These are phyloP conservation scores for Phyllostachys edulis DNA, from an alignment of 176 grass and related monocot species.

Conservation along the genomic window DNA sequence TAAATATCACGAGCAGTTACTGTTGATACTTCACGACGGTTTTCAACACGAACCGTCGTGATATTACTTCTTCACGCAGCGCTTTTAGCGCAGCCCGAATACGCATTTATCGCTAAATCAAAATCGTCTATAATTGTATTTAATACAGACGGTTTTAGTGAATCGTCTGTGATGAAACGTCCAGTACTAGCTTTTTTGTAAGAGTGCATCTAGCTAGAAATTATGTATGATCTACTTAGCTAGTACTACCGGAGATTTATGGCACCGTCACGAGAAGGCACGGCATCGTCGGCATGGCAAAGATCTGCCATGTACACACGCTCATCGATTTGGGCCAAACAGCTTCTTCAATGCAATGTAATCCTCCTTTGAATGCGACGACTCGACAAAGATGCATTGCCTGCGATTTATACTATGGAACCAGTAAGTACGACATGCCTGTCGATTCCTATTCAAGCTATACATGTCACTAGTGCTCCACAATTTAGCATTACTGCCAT, in stretches of 20 bases:
- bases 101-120: too few relatives aligned
- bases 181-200: too few relatives aligned
- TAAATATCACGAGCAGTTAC: too few relatives aligned
- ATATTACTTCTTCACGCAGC: too few relatives aligned
- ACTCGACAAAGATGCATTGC: background rate
- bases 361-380: background rate
- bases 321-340: background rate
- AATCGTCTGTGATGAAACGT: too few relatives aligned
- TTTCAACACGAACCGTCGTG: too few relatives aligned
- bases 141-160: too few relatives aligned
- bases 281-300: background rate
- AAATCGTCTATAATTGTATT: too few relatives aligned
- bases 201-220: too few relatives aligned
- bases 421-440: background rate
- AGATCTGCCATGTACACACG: background rate
- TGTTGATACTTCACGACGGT: too few relatives aligned
- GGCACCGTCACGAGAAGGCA: background rate
- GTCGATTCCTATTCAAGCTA: background rate
- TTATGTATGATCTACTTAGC: too few relatives aligned
- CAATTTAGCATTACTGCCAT: background rate
- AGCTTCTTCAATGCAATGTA: slow-evolving; percentile 10
- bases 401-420: background rate
- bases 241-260: background rate
- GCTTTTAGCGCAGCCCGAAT: too few relatives aligned
- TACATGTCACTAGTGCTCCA: background rate